Evolutionary conservation across 2,329 filamentous ascomycete genomes (phyloP).

Genomic region (Xylariaceae sp.): DNA sequence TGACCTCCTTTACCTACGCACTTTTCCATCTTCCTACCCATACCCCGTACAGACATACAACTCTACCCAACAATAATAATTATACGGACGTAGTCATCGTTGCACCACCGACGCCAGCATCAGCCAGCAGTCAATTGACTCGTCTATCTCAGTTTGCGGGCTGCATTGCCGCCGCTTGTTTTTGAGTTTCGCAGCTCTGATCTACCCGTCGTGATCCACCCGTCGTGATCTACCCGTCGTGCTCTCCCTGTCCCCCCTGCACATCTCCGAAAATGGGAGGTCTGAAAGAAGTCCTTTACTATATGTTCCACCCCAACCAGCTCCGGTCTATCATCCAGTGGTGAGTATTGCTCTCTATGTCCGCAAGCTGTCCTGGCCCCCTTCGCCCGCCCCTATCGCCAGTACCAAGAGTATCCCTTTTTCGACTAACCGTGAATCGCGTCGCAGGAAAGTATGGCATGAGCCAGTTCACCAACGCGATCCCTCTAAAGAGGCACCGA

Average conservation of each 20-base stretch:
- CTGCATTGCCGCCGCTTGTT: background rate
- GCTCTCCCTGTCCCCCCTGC: background rate
- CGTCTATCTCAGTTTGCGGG: background rate
- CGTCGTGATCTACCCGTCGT: background rate
- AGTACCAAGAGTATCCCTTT: background rate
- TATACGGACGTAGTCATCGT: background rate
- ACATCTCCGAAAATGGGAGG: slow-evolving; percentile 45
- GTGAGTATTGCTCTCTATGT: slow-evolving; percentile 45
- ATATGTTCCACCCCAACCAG: slow-evolving; percentile 69
- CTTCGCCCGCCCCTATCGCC: too few species aligned
- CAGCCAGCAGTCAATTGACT: background rate
- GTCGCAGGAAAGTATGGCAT: slow-evolving; percentile 86
- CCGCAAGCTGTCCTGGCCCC: background rate
- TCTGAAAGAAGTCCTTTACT: slow-evolving; percentile 59
- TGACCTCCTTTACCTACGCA: background rate
- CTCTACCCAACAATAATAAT: background rate
- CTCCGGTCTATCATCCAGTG: slow-evolving; percentile 85
- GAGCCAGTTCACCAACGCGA: slow-evolving; percentile 86
- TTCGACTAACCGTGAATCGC: background rate
- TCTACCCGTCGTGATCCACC: background rate
- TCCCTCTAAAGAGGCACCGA: slow-evolving; percentile 66
- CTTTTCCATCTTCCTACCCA: background rate
- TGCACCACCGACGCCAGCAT: background rate
- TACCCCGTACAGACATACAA: background rate
- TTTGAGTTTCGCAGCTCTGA: background rate